These are phyloP conservation scores for Tuber brumale DNA, from an alignment of 495 filamentous ascomycete species.

Conservation along the genomic window DNA sequence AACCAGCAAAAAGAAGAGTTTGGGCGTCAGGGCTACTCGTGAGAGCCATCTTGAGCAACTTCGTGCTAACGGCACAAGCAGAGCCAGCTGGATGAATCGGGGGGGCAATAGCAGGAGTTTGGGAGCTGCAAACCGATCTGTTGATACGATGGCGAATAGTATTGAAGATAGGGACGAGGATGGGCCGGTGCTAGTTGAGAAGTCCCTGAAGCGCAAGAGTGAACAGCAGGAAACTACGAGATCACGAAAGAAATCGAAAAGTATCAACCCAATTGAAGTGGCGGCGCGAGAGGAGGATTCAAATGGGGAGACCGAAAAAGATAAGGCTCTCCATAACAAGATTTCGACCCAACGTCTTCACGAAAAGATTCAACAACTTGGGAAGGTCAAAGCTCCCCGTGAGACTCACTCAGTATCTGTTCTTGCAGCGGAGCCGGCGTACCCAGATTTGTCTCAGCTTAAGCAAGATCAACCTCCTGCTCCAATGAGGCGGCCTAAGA, in stretches of 20 bases:
- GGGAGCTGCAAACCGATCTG: constrained; percentile 47
- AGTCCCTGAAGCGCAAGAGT: constrained; percentile 43
- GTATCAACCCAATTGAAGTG: constrained; percentile 11
- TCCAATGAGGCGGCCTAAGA: constrained; percentile 36
- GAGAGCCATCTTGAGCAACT: constrained; percentile 71
- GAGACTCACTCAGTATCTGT: constrained; percentile 27
- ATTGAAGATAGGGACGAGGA: constrained; percentile 51
- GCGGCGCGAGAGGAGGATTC: constrained; percentile 27
- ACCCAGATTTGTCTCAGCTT: constrained; percentile 52
- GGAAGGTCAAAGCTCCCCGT: constrained; percentile 50
- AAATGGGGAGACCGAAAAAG: constrained; percentile 28
- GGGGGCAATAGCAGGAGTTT: constrained; percentile 43
- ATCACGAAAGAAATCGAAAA: constrained; percentile 40
- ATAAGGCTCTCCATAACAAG: constrained; percentile 59
- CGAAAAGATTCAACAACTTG: constrained; percentile 88
- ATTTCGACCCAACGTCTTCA: constrained; percentile 85
- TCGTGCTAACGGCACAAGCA: constrained; percentile 45
- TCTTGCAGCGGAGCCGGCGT: constrained; percentile 45
- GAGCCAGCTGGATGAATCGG: constrained; percentile 47
- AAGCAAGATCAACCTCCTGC: constrained; percentile 43
- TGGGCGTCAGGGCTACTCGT: constrained; percentile 62
- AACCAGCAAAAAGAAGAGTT: constrained; percentile 67
- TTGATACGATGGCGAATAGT: constrained; percentile 48
- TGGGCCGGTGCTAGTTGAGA: constrained; percentile 46
- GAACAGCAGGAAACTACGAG: constrained; percentile 29